Conservation (phyloP, 345 rosid genomes). For the Anacardium occidentale region DNA sequence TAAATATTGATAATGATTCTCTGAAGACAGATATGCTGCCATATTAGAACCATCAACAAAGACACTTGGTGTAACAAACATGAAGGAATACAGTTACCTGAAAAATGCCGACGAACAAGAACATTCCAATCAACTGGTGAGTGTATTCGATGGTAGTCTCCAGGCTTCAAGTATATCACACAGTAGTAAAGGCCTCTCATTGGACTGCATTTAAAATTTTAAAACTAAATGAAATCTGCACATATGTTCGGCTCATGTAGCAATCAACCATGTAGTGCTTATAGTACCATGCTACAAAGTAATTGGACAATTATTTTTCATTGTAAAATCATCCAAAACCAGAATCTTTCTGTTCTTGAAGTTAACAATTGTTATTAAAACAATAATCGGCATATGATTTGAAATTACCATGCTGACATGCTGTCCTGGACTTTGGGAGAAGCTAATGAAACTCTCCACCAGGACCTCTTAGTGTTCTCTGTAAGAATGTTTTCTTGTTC, state of each 20-base stretch:
- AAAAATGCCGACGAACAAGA: conserved; percentile 79
- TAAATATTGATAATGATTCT: neutral
- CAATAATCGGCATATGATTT: neutral
- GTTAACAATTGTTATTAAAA: neutral
- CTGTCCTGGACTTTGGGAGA: conserved; percentile 69
- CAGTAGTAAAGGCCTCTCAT: conserved; percentile 89
- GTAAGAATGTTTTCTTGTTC: conserved; percentile 35
- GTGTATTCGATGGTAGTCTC: conserved; percentile 92
- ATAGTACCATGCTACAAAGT: neutral
- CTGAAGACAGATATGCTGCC: neutral
- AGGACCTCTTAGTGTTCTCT: conserved; percentile 60
- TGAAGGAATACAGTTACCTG: conserved; percentile 49
- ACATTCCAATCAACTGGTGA: conserved; percentile 92
- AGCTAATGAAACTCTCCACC: conserved; percentile 82
- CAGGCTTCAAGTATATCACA: conserved; percentile 87
- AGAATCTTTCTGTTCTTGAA: neutral
- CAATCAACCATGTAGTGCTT: conserved; percentile 4
- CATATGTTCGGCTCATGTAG: neutral
- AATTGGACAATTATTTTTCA: neutral
- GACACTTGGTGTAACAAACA: conserved; percentile 1
- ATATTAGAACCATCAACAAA: neutral
- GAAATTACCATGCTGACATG: conserved; percentile 47
- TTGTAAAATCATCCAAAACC: conserved; percentile 3
- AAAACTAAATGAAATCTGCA: conserved; percentile 2
- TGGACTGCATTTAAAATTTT: conserved; percentile 54